Evolutionary conservation across 306 rosid genomes (phyloP), one percentile per base, ranked within the genome.

Genomic region (Quillaja saponaria): DNA sequence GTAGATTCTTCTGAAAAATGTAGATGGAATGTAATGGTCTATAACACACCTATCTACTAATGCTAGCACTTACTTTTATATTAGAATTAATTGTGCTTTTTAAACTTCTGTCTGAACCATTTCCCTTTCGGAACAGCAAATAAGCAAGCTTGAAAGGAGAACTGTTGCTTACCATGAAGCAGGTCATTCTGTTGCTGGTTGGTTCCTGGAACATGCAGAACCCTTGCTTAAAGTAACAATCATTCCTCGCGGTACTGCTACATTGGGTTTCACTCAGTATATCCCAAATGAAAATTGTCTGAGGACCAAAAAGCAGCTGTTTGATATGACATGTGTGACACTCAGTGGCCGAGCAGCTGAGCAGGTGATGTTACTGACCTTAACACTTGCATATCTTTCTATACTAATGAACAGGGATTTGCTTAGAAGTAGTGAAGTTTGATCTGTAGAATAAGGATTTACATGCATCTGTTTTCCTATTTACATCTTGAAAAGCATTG

Each of bases 151-250:
- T 34, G 90, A 84, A 62, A 81, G 84, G 56, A 64, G 76, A 13
- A 84, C 84, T 12, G 86, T 84, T 58, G 86, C 90, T 9, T 84
- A 84, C 68, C 90, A 84, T 51, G 86, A 84, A 64, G 67, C 90
- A 1, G 87, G 87, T 40, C 90, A 84, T 78, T 87, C 90, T 35
- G 87, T 81, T 72, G 48, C 82, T 17, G 90, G 90, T 10, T 84
- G 90, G 87, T 84, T 84, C 75, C 70, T 84, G 68, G 87, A 84
- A 68, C 75, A 84, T 14, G 82, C 87, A 1, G 87, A 84, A 61
- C 90, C 90, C 17, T 67, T 84, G 54, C 34, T 84, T 57, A 84
- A 84, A 70, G 87, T 84, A 58, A 78, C 87, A 7, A 84, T 84
- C 16, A 80, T 84, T 63, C 87, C 90, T 38, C 78, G 87, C 0